Percentiles rank a stretch among this genome's conserved stretches.
These are phyloP conservation scores for Rutstroemia sp. DNA, from an alignment of 2,329 filamentous ascomycete species.

Conservation along the genomic window DNA sequence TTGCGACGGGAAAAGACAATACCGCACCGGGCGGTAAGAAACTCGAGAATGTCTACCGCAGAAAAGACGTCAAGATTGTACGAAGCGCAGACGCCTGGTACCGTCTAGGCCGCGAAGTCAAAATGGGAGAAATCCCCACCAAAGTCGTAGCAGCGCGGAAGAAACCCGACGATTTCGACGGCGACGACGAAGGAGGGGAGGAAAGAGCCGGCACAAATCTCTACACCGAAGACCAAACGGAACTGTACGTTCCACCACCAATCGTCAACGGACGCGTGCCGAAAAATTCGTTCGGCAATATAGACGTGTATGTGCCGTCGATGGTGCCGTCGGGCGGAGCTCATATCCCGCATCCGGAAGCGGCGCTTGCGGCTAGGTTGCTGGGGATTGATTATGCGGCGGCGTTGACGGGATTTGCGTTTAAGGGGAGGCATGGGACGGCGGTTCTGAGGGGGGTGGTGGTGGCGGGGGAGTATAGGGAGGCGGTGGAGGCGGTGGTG, in stretches of 20 bases:
- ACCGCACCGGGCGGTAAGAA: conserved; percentile 23
- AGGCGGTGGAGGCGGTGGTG: conserved; percentile 65
- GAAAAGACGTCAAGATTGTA: conserved; percentile 71
- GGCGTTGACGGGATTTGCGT: conserved; percentile 84
- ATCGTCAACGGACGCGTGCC: conserved; percentile 71
- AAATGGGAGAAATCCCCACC: conserved; percentile 68
- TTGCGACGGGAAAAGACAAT: conserved; percentile 56
- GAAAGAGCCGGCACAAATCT: conserved; percentile 47
- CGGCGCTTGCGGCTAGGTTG: conserved; percentile 64
- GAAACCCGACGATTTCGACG: conserved; percentile 32
- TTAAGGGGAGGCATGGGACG: conserved; percentile 78
- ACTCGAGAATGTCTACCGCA: conserved; percentile 74
- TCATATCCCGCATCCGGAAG: conserved; percentile 59
- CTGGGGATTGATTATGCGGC: conserved; percentile 81
- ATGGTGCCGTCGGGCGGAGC: conserved; percentile 82
- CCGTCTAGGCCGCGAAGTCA: conserved; percentile 73
- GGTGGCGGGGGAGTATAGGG: conserved; percentile 28
- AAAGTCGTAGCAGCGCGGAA: conserved; percentile 57
- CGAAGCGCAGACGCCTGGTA: conserved; percentile 87
- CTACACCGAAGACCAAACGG: conserved; percentile 58
- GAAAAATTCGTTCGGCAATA: conserved; percentile 88
- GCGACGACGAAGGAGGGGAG: conserved; percentile 32
- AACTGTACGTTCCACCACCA: conserved; percentile 67
- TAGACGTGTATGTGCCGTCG: conserved; percentile 84
- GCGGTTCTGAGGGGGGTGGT: conserved; percentile 75